Percentiles rank a stretch among this genome's conserved stretches.
phyloP scores from a whole-genome alignment of 2,329 filamentous ascomycete species.

The Sclerotinia trifoliorum region DNA sequence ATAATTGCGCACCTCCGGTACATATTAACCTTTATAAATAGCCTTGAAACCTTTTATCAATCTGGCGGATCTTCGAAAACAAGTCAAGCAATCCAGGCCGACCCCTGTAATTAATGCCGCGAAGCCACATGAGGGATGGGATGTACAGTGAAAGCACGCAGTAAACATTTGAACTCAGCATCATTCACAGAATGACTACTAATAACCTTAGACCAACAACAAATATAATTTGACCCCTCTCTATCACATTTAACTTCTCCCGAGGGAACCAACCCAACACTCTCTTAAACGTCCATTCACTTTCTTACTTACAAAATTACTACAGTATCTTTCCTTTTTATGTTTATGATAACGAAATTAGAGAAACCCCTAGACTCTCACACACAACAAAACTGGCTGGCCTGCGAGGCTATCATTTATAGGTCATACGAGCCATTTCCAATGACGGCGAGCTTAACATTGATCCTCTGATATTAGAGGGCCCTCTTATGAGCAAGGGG shows the following conservation, averaged over 20 bases:
- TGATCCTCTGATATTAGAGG: conserved; percentile 23
- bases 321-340: conserved; percentile 5
- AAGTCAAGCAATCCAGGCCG: background rate
- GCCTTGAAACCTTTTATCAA: background rate
- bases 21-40: no score
- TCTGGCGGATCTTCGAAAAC: background rate
- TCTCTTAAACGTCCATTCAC: conserved; percentile 21
- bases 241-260: conserved; percentile 3
- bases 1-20: conserved; percentile 1
- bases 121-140: conserved; percentile 21
- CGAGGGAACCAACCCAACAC: background rate
- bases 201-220: conserved; percentile 14
- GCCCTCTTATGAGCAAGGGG: conserved; percentile 13
- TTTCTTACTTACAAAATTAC: conserved; percentile 10
- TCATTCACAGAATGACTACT: conserved; percentile 3
- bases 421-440: conserved; percentile 20
- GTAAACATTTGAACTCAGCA: background rate
- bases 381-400: conserved; percentile 8
- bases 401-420: conserved; percentile 18
- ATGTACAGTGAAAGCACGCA: background rate
- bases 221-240: conserved; percentile 20
- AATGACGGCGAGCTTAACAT: conserved; percentile 22
- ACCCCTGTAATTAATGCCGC: conserved; percentile 16
- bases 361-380: conserved; percentile 9
- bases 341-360: conserved; percentile 5